Percentiles rank a stretch among this genome's conserved stretches.
Conservation (phyloP, 495 filamentous ascomycete genomes). For the Aspergillus egyptiacus region DNA sequence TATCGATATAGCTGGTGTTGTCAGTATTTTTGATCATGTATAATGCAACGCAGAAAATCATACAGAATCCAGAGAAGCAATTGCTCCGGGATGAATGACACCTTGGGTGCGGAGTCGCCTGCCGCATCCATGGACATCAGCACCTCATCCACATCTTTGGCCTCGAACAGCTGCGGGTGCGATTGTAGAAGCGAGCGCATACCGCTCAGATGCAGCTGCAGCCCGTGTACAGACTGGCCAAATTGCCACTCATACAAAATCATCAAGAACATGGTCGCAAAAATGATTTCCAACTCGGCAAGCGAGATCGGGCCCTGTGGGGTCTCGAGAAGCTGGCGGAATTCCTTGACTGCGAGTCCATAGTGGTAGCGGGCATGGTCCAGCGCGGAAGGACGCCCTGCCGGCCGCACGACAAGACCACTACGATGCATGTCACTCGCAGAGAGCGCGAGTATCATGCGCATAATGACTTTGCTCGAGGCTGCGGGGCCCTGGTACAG, state of each 20-base stretch:
- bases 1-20: constrained; percentile 33
- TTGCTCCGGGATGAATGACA: constrained; percentile 39
- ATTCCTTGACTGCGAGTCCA: constrained; percentile 38
- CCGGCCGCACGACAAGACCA: constrained; percentile 25
- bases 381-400: constrained; percentile 31
- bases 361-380: constrained; percentile 40
- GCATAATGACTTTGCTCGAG: constrained; percentile 39
- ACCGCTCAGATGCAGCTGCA: constrained; percentile 38
- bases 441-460: constrained; percentile 38
- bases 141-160: constrained; percentile 32
- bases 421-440: constrained; percentile 40
- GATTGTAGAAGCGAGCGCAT: constrained; percentile 37
- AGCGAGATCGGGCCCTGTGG: constrained; percentile 25
- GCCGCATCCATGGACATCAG: constrained; percentile 23
- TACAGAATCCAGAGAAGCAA: constrained; percentile 39
- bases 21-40: constrained; percentile 9
- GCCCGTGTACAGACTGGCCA: constrained; percentile 35
- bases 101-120: constrained; percentile 14
- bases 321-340: constrained; percentile 35
- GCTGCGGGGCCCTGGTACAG: constrained; percentile 35
- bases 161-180: constrained; percentile 34
- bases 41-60: neutral
- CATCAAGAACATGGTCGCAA: constrained; percentile 41
- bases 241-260: constrained; percentile 41
- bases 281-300: constrained; percentile 32